A percentile compares a stretch with the other conserved stretches of the same genome.
phyloP scores from a whole-genome alignment of 306 rosid genomes.

The Styphnolobium japonicum region DNA sequence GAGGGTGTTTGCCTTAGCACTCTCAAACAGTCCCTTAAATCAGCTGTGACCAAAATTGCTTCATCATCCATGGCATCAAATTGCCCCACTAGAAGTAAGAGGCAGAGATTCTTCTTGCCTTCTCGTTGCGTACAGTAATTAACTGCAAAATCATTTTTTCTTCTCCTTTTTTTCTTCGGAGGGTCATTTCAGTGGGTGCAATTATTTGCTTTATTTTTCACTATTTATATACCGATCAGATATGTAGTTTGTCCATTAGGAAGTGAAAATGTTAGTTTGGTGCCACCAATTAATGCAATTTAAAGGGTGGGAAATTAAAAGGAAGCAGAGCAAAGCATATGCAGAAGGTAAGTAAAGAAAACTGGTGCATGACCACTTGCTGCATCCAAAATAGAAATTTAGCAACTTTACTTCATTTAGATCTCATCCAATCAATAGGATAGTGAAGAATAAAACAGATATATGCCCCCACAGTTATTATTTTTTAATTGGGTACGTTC shows the following conservation, averaged over 20 bases:
- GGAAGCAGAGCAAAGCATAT: conserved; percentile 2
- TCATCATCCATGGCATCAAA: conserved; percentile 51
- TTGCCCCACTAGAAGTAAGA: conserved; percentile 76
- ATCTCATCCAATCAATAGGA: neutral
- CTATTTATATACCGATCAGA: neutral
- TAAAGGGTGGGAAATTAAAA: neutral
- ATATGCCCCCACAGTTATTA: no score
- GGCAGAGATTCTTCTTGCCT: conserved; percentile 97
- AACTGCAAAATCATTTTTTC: neutral
- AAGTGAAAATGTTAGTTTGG: conserved; percentile 14
- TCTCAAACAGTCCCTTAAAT: conserved; percentile 75
- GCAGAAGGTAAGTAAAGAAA: neutral
- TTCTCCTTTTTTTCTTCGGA: neutral
- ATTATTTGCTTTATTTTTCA: conserved; percentile 20
- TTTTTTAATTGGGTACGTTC: no score
- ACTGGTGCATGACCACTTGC: neutral
- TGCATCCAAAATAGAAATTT: conserved; percentile 1
- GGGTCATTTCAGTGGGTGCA: conserved; percentile 9
- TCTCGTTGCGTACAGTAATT: conserved; percentile 41
- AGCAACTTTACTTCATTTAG: neutral
- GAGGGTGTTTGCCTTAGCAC: conserved; percentile 52
- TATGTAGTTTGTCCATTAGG: conserved; percentile 3
- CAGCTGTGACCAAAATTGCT: conserved; percentile 60
- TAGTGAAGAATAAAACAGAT: neutral
- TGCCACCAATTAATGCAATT: conserved; percentile 22